Evolutionary conservation across 2,329 filamentous ascomycete species (phyloP).

Genomic region (Trichothecium roseum): DNA sequence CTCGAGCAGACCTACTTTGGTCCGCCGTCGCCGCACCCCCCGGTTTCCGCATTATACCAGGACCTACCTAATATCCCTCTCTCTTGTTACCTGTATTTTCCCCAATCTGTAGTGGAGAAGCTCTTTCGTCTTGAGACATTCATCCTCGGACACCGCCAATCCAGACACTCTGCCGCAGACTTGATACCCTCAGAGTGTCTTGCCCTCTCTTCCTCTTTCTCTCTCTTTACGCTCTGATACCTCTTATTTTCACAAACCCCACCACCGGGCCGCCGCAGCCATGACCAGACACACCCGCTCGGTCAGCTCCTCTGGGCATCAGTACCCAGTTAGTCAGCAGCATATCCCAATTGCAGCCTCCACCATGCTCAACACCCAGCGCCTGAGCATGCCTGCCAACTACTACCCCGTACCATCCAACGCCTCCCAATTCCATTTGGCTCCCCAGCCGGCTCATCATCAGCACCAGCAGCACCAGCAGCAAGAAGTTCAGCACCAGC

Average conservation of each 20-base stretch:
- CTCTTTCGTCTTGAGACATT: conserved; percentile 1
- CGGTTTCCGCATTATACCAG: too few species aligned
- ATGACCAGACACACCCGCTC: neutral
- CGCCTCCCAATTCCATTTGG: conserved; percentile 9
- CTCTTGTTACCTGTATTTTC: too few species aligned
- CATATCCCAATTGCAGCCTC: conserved; percentile 23
- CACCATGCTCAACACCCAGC: conserved; percentile 30
- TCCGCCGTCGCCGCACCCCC: too few species aligned
- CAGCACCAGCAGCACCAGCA: conserved; percentile 3
- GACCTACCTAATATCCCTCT: too few species aligned
- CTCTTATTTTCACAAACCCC: conserved; percentile 2
- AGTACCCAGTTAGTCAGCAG: neutral
- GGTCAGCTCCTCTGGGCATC: conserved; percentile 1
- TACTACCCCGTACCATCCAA: conserved; percentile 25
- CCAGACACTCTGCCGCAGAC: too few species aligned
- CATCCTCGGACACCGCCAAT: too few species aligned
- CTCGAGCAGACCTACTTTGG: too few species aligned
- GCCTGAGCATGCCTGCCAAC: conserved; percentile 23
- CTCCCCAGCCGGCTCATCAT: conserved; percentile 30
- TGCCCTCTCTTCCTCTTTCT: conserved; percentile 4
- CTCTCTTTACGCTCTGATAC: conserved; percentile 2
- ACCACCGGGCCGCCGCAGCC: too few species aligned
- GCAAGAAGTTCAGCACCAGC: too few species aligned
- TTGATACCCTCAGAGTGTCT: conserved; percentile 1
- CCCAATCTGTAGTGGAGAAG: conserved; percentile 7